Base-by-base conservation (phyloP, 2,329 filamentous ascomycete genomes). In the Calonectria fujianensis region DNA sequence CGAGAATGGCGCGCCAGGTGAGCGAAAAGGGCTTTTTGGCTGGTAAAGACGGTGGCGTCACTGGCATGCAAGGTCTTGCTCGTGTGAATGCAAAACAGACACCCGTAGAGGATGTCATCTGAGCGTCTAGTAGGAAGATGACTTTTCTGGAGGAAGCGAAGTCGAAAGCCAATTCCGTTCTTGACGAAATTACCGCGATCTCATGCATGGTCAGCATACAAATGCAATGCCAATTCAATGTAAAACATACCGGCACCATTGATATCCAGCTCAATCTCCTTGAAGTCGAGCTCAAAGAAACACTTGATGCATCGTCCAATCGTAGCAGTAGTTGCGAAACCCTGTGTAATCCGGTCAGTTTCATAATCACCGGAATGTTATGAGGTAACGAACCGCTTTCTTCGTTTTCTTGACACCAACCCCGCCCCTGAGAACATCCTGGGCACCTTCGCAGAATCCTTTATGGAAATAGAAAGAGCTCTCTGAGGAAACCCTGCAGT, bases 41-140 rank as follows among this genome's bases (percentile, higher is more conserved):
- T 88, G 79, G 90, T 89, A 81, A 91, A 91, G 11, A 91, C 88
- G 0, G 90, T 91, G 3, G 90, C 87, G 63, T 92, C 90, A 76
- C 88, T 89, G 70, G 89, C 86, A 64, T 91, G 88, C 3, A 87
- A 81, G 0, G 89, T 91, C n/a, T 80, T 84, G 0, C 89, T 89
- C 24, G 84, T 75, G 7, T 88, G 85, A 5, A 90, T 83, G 79
- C 90, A 92, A 78, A 92, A 91, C 1, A 90, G 76, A 75, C 90
- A 92, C 4, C 85, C 89, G 77, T 90, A 92, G 57, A 90, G 80
- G 67, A 89, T 85, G 74, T 91, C 90, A 54, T 91, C 90, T 20
- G 88, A 83, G 18, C 88, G 84, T 69, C 86, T 87, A 7, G 88
- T 87, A 0, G 86, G 81, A 8, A 92, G 72, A 79, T 92, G 90